Percentiles rank a stretch among this genome's conserved stretches.
Conservation (phyloP, 192 early-diverging fungal species). For the Entrophospora sp. region DNA sequence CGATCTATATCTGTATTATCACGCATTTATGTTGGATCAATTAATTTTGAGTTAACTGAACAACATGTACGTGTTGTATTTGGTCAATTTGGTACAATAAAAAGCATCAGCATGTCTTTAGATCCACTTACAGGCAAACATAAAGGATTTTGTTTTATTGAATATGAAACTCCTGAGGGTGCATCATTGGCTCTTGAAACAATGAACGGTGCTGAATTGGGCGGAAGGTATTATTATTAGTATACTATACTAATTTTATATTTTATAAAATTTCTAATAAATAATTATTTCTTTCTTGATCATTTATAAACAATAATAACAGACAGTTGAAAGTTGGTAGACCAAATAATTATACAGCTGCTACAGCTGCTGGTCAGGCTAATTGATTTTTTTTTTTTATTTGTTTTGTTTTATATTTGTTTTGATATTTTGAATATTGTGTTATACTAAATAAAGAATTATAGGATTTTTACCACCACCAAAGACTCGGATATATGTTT, state of each 20-base stretch:
- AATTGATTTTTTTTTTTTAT: neutral
- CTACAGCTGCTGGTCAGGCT: constrained; percentile 38
- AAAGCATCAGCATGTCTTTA: constrained; percentile 68
- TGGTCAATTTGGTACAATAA: constrained; percentile 67
- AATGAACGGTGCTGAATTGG: constrained; percentile 76
- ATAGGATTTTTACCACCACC: constrained; percentile 52
- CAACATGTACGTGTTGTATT: constrained; percentile 71
- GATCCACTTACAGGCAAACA: constrained; percentile 69
- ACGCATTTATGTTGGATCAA: constrained; percentile 73
- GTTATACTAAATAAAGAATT: constrained; percentile 4
- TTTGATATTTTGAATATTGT: neutral
- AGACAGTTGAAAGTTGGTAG: constrained; percentile 71
- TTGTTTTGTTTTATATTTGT: neutral
- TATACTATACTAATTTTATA: constrained; percentile 21
- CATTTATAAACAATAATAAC: neutral
- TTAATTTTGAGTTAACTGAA: constrained; percentile 78
- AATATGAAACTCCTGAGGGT: constrained; percentile 82
- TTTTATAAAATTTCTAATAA: neutral
- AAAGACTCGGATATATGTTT: constrained; percentile 66
- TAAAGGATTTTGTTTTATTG: constrained; percentile 87
- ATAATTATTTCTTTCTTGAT: neutral
- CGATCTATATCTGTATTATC: constrained; percentile 27
- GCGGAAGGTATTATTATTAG: constrained; percentile 48
- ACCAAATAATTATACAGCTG: constrained; percentile 72
- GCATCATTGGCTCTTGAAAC: constrained; percentile 68